Percentiles rank a stretch among this genome's conserved stretches.
Conservation (phyloP, 768 basidiomycete species). For the Lyophyllum decastes region DNA sequence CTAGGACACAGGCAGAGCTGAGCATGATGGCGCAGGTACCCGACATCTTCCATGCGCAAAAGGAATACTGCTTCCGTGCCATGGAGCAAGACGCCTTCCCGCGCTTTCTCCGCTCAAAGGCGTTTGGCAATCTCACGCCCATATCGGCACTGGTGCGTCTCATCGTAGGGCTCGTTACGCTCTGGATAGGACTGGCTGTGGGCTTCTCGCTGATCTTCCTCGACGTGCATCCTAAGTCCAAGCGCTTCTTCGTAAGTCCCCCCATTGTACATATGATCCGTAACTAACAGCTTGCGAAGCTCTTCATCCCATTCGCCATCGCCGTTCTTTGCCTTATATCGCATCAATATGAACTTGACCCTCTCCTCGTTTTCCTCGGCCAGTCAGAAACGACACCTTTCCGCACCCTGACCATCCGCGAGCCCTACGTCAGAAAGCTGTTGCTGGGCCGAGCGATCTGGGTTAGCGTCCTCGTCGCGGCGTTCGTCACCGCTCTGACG, state of each 20-base stretch:
- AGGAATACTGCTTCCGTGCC: conserved; percentile 94
- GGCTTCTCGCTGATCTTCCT: conserved; percentile 93
- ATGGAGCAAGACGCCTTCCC: conserved; percentile 97
- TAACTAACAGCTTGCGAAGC: conserved; percentile 44
- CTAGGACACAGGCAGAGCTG: conserved; percentile 66
- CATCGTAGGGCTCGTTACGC: conserved; percentile 76
- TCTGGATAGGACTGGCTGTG: conserved; percentile 94
- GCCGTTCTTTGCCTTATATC: conserved; percentile 91
- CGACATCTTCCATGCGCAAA: conserved; percentile 96
- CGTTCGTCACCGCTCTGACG: conserved; percentile 78
- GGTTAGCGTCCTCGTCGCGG: conserved; percentile 80
- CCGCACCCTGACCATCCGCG: conserved; percentile 87
- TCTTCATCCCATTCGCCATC: conserved; percentile 91
- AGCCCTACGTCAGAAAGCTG: conserved; percentile 92
- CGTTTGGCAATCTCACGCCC: conserved; percentile 97
- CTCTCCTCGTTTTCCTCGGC: conserved; percentile 89
- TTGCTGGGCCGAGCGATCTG: conserved; percentile 89
- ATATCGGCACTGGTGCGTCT: conserved; percentile 86
- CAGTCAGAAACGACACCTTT: conserved; percentile 98
- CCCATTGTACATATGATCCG: neutral
- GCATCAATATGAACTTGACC: conserved; percentile 97
- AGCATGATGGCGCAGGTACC: conserved; percentile 86
- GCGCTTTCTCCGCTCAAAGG: conserved; percentile 92
- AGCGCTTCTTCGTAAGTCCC: conserved; percentile 88
- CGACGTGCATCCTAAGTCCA: conserved; percentile 89